These are phyloP conservation scores for Suillus ampliporus DNA, from an alignment of 768 basidiomycete species.

Conservation along the genomic window DNA sequence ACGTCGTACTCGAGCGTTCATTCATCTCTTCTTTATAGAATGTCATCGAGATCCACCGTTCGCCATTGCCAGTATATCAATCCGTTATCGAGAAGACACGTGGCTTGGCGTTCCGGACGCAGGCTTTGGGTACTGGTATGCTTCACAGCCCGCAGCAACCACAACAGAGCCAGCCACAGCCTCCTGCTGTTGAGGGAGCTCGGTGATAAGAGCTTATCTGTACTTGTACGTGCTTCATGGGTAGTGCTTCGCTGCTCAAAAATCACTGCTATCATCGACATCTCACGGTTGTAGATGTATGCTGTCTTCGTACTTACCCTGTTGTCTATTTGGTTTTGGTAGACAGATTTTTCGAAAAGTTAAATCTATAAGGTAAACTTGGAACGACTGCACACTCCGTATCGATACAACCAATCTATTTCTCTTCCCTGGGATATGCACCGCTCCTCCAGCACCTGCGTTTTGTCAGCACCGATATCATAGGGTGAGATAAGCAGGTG, in stretches of 20 bases:
- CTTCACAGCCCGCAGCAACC: slow-evolving; percentile 39
- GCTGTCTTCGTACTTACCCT: neutral
- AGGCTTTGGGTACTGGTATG: slow-evolving; percentile 86
- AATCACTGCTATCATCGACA: neutral
- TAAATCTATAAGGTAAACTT: neutral
- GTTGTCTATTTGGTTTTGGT: neutral
- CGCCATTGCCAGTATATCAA: slow-evolving; percentile 89
- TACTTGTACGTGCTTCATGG: slow-evolving; percentile 4
- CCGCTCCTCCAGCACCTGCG: slow-evolving; percentile 45
- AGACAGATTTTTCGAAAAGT: neutral
- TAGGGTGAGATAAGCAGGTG: neutral
- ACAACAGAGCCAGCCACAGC: slow-evolving; percentile 37
- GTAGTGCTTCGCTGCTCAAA: neutral
- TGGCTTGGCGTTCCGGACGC: slow-evolving; percentile 88
- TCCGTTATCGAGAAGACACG: slow-evolving; percentile 95
- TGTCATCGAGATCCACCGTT: slow-evolving; percentile 93
- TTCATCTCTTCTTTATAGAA: slow-evolving; percentile 58
- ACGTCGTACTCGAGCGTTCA: slow-evolving; percentile 14
- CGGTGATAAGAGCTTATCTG: slow-evolving; percentile 20
- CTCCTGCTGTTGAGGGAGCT: slow-evolving; percentile 32
- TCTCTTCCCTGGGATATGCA: neutral
- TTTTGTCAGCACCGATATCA: neutral
- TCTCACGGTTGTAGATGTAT: slow-evolving; percentile 1
- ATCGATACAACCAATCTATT: neutral
- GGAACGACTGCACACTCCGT: neutral